Percentiles rank a stretch among this genome's conserved stretches.
These are phyloP conservation scores for Tricholoma sp. DNA, from an alignment of 768 basidiomycete species.

Conservation along the genomic window DNA sequence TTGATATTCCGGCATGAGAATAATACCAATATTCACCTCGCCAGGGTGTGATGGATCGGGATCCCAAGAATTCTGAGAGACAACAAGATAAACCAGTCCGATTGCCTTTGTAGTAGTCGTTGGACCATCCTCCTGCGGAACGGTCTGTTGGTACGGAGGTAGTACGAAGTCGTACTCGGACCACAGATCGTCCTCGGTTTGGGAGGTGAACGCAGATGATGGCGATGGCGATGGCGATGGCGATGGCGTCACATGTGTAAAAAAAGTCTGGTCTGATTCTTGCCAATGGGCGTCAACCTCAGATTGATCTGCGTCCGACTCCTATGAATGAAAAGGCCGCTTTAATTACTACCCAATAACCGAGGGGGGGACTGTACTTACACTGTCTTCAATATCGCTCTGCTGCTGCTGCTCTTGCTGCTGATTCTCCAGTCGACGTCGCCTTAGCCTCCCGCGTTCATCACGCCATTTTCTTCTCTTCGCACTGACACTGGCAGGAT, in stretches of 20 bases:
- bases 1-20: conserved; percentile 33
- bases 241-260: background rate
- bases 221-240: background rate
- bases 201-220: background rate
- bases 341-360: background rate
- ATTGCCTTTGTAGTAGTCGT: conserved; percentile 17
- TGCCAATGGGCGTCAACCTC: too few species aligned
- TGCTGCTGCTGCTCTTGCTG: background rate
- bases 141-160: too few species aligned
- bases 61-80: conserved; percentile 23
- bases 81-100: conserved; percentile 40
- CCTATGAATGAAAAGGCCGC: background rate
- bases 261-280: background rate
- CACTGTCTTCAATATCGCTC: background rate
- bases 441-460: background rate
- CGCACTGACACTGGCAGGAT: background rate
- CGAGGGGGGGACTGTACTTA: background rate
- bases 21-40: conserved; percentile 55
- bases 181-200: background rate
- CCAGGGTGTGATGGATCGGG: conserved; percentile 28
- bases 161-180: background rate
- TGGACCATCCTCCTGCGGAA: too few species aligned
- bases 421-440: background rate
- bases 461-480: background rate
- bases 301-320: background rate